These are phyloP conservation scores for Candolleomyces aberdarensis DNA, from an alignment of 768 basidiomycete genomes.

Conservation along the genomic window DNA sequence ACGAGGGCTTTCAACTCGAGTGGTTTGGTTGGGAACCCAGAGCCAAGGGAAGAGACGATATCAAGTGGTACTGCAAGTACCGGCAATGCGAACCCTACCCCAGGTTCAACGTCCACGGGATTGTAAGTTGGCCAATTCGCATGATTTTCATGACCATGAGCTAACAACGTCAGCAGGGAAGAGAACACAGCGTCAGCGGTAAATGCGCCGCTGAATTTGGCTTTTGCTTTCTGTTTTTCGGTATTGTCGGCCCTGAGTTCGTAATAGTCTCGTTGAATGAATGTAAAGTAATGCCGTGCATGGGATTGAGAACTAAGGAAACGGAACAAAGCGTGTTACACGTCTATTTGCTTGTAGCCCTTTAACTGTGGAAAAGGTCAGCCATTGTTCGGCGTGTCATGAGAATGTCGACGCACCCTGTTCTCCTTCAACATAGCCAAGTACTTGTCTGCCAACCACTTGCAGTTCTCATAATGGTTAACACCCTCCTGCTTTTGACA, in stretches of 20 bases:
- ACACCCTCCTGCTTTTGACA: slow-evolving; percentile 91
- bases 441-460: slow-evolving; percentile 82
- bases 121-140: too few relatives aligned
- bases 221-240: too few relatives aligned
- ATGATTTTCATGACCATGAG: too few relatives aligned
- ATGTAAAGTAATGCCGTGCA: background rate
- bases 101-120: too few relatives aligned
- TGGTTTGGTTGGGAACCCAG: slow-evolving; percentile 55
- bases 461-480: slow-evolving; percentile 88
- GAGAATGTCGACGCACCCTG: slow-evolving; percentile 53
- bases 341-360: slow-evolving; percentile 80
- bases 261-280: too few relatives aligned
- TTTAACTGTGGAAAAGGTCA: slow-evolving; percentile 52
- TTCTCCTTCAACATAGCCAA: slow-evolving; percentile 73
- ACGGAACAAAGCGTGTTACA: slow-evolving; percentile 14
- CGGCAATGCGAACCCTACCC: too few relatives aligned
- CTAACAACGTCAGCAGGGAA: too few relatives aligned
- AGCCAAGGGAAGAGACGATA: too few relatives aligned
- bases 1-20: slow-evolving; percentile 62
- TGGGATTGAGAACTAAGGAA: background rate
- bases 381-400: background rate
- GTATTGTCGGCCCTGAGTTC: too few relatives aligned
- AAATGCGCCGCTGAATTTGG: too few relatives aligned
- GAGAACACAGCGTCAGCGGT: too few relatives aligned
- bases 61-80: too few relatives aligned